Base-by-base conservation (phyloP, 2,329 filamentous ascomycete genomes). In the Calonectria honghensis region DNA sequence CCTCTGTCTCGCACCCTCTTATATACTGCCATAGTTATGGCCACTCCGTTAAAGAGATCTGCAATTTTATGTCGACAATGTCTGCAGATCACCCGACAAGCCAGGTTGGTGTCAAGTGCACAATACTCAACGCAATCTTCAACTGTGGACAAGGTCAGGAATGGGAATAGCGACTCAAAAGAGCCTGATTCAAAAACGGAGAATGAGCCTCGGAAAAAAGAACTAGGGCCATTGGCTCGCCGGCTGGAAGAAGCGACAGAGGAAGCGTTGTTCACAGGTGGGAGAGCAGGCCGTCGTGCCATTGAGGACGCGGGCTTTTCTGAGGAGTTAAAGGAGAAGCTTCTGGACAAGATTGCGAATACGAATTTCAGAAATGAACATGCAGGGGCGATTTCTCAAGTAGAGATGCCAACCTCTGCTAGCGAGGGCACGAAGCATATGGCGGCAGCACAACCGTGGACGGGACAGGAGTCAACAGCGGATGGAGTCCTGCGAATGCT, bases 401-500 rank as follows among this genome's bases (percentile, higher is more conserved):
- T 88, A 1, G 85, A 84, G 3, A 81, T 92, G 51, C 84, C 88
- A 0, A 82, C 89, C 5, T 89, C 90, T n/a, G 92, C 94, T 16
- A 93, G 94, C 20, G 89, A 89, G 78, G 93, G 93, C 16, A 94
- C 93, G 2, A 89, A 92, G 74, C 91, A 93, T 65, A 90, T 93
- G 45, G 95, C 95, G 1, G 88, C 90, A 0, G 91, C 93, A 9
- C 86, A 90, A 72, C 90, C 94, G 1, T 99, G 97, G 97, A 92
- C 90, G 0, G 97, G 96, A 3, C 88, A 90, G 16, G 97, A 98
- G 85, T 88, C 87, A 6, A 86, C 93, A 1, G 91, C 93, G 79
- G 96, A 98, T 83, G 90, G 94, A 0, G 93, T 95, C 29, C 86
- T 98, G 64, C 92, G 97, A 39, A 98, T 98, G 94, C 85, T 97